Base-by-base conservation (phyloP, 768 basidiomycete species). In the Boletellus emodensis region DNA sequence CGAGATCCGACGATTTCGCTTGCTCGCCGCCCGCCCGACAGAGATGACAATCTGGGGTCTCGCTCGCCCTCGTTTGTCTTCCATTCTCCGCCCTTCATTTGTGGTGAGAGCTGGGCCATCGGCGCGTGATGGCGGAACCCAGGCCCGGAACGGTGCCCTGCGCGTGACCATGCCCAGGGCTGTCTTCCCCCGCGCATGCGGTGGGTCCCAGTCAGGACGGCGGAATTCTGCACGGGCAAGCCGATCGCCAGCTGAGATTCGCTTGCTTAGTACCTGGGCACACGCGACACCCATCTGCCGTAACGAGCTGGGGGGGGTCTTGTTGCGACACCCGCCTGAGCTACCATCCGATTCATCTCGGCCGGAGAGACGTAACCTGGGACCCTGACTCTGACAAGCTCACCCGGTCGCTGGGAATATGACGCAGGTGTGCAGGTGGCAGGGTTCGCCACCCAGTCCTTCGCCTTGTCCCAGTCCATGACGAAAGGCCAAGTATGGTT, bases 201-300 rank as follows among this genome's bases (percentile, higher is more conserved):
- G 24, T 26, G 24, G 24, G 24, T 26, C 24, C 24, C 3, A 26
- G 24, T 26, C 24, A 26, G 24, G 20, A 20, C 2, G 20, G 20
- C 20, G 20, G 20, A 20, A 20, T 20, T 20, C 20, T 20, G 20
- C 20, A 20, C 20, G 20, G 3, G 20, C 20, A 20, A 56, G 38
- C 43, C 59, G 62, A 62, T 65, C 63, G 28, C 45, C 32, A 53
- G 44, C 46, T 40, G 51, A 52, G 63, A 65, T 59, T 62, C 56
- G 62, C 53, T 45, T 48, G 46, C 45, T 33, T 20, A 32, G 58
- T 51, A 55, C 58, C 58, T 66, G 61, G 54, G 58, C 54, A 40
- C 40, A 35, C 40, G 46, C 43, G 48, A 51, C 24, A 52, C 40
- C 48, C 51, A 40, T 49, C 22, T 65, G 52, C 67, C 65, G 62